Base-by-base conservation (phyloP, 1,139 yeast genomes). In the Yarrowia galli region DNA sequence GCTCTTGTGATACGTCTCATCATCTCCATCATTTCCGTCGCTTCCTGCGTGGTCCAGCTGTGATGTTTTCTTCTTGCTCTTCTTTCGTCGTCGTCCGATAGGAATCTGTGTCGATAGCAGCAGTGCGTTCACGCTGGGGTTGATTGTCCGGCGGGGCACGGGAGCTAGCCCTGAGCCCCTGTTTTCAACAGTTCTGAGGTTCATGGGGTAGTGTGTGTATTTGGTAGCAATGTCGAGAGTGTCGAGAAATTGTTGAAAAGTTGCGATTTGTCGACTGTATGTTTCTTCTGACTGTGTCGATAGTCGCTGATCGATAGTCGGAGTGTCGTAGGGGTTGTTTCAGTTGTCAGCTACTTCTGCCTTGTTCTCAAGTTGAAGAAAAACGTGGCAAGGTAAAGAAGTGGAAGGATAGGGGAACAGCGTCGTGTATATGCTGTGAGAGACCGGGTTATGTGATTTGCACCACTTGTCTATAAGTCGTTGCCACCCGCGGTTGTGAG, bases 21-120 rank as follows among this genome's bases (percentile, higher is more conserved):
- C 64, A 10, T 58, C 64, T 42, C 51, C 51, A 8, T 58, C 64
- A 28, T 28, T 28, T 18, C 51, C 64, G 16, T 58, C 64, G 9
- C 51, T 42, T 2, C 51, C 64, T 2, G 64, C 46, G 10, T 25
- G 16, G 25, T 58, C 64, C 28, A 25, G 16, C 9, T 32, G 64
- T 7, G 61, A n/a, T 10, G 46, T 10, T 25, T 58, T 42, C 51
- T 58, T 58, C 36, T 58, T 58, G 28, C 38, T 25, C 64, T 58
- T 56, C 18, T 58, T 58, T 15, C 64, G 64, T 13, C 64, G 25
- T 43, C 51, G 45, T 16, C 61, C 46, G 23, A 58, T 43, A 20
- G 64, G 64, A 16, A 58, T 58, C 22, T 58, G 64, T 20, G 64
- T 58, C 64, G 64, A 58, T 13, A 43, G 28, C 6, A 58, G 64